Base-by-base conservation (phyloP, 208 protist species). In the Leishmania major region DNA sequence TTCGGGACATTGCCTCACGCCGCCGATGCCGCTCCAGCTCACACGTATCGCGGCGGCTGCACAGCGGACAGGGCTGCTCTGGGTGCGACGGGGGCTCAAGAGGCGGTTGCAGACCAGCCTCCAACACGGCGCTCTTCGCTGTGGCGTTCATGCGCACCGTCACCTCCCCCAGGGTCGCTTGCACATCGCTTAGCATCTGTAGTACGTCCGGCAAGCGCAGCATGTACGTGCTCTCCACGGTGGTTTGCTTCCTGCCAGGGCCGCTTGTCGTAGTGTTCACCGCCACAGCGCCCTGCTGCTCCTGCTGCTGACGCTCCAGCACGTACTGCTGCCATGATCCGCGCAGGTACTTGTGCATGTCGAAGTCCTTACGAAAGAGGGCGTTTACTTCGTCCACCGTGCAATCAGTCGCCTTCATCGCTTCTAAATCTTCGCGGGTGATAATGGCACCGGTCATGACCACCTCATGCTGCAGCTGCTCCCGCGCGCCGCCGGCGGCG, bases 361-460 rank as follows among this genome's bases (percentile, higher is more conserved):
- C 92, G 87, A 98, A 95, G 73, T 92, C 82, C 15, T 67, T 78
- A 37, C 73, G 84, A 75, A 96, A 96, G 47, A 98, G 81, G 31
- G 87, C 88, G 84, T 97, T 98, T 11, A 98, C 85, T 87, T 98
- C 95, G 13, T 93, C 91, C 53, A 89, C 88, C 28, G 90, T 90
- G 88, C 92, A 96, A 83, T 96, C 95, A 1, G 75, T 86, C 6
- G 91, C 89, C 11, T 80, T 84, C 92, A 97, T 96, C 31, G 71
- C 70, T 11, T 73, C 49, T 17, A 97, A 86, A 81, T 97, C 92
- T 3, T 78, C 84, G 49, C 62, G 62, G 40, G 91, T 96, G 77
- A 95, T 89, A 79, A 82, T 84, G 49, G 35, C 15, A 10, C 81
- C 49, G 1, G 64, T n/a, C 31, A 35, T 31, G 55, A 35, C 64